Conservation (phyloP, 352 stramenopile species). For the Phytophthora podocarpi region DNA sequence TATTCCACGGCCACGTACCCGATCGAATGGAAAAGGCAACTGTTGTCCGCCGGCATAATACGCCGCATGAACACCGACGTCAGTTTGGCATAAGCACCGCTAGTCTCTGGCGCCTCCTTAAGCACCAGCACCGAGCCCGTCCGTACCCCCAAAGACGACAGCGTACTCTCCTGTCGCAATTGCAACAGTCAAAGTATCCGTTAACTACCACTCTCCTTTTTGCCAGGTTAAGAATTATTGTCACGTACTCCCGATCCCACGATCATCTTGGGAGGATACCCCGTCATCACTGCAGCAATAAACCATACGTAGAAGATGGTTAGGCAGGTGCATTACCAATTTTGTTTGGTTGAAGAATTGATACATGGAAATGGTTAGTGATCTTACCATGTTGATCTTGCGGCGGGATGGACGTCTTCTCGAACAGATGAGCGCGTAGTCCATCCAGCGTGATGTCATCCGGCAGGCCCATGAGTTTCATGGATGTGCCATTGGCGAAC, state of each 20-base stretch:
- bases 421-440: slow-evolving; percentile 51
- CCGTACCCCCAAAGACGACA: slow-evolving; percentile 59
- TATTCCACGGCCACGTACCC: slow-evolving; percentile 34
- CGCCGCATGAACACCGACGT: slow-evolving; percentile 70
- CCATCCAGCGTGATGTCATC: slow-evolving; percentile 68
- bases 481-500: slow-evolving; percentile 74
- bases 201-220: neutral
- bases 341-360: slow-evolving; percentile 9
- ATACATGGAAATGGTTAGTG: neutral
- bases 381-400: slow-evolving; percentile 69
- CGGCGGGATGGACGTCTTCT: slow-evolving; percentile 61
- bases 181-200: neutral
- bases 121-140: slow-evolving; percentile 76
- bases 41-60: slow-evolving; percentile 85
- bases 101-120: slow-evolving; percentile 54
- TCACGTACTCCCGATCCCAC: slow-evolving; percentile 62
- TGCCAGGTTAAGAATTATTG: neutral
- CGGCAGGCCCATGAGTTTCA: slow-evolving; percentile 67
- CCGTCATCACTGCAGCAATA: slow-evolving; percentile 63
- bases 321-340: neutral
- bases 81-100: slow-evolving; percentile 22
- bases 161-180: slow-evolving; percentile 42
- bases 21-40: slow-evolving; percentile 88
- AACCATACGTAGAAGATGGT: neutral
- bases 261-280: slow-evolving; percentile 74